Evolutionary conservation across 192 early-diverging fungal genomes (phyloP).

Genomic region (Chytriomyces confervae): DNA sequence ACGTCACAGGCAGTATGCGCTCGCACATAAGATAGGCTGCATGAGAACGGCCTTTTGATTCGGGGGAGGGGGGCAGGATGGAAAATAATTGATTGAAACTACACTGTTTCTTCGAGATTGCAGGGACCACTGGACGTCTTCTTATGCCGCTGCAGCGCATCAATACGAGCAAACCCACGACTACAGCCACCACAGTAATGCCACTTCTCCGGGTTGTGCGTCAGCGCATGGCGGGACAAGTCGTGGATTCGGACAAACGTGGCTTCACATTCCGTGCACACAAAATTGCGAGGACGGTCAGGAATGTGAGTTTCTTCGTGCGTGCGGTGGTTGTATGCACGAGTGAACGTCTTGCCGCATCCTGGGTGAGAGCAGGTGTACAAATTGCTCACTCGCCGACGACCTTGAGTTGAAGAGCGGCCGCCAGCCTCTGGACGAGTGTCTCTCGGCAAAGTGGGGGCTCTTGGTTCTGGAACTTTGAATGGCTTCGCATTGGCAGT

Average conservation of each 20-base stretch:
- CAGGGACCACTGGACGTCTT: background rate
- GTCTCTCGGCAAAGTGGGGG: background rate
- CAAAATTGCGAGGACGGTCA: conserved; percentile 66
- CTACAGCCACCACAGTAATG: conserved; percentile 32
- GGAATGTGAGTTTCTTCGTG: conserved; percentile 67
- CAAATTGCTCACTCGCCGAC: conserved; percentile 2
- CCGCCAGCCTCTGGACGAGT: conserved; percentile 4
- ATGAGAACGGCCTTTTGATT: too few species aligned
- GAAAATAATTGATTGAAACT: background rate
- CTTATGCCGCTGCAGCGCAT: conserved; percentile 31
- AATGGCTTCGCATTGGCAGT: background rate
- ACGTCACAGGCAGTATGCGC: too few species aligned
- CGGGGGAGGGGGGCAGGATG: background rate
- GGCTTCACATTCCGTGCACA: conserved; percentile 55
- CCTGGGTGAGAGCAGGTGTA: conserved; percentile 58
- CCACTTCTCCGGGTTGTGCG: conserved; percentile 29
- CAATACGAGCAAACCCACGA: conserved; percentile 37
- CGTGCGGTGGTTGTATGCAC: conserved; percentile 69
- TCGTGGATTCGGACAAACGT: conserved; percentile 83
- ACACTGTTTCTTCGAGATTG: background rate
- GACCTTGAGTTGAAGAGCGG: background rate
- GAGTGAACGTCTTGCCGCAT: conserved; percentile 68
- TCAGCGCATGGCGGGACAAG: conserved; percentile 58
- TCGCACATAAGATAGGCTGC: too few species aligned
- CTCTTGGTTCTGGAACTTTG: background rate